Base-by-base conservation (phyloP, 1,139 yeast species). In the Pichia sp. region DNA sequence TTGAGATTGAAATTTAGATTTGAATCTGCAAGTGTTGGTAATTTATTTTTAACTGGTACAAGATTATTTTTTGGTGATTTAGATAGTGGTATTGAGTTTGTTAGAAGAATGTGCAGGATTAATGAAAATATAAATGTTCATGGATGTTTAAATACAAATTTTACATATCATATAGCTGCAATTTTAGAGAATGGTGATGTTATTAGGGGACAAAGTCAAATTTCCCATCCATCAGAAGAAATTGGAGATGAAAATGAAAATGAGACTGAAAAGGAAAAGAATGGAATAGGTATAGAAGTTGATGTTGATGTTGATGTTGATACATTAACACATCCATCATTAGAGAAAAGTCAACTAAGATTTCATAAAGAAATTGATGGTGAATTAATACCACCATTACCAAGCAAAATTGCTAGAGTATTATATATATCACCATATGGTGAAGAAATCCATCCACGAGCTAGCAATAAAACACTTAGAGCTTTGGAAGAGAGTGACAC, bases 151-250 rank as follows among this genome's bases (percentile, higher is more conserved):
- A 87, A 84, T 58, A 85, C 96, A 20, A 86, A 82, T 56, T 86
- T 84, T 64, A 81, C 90, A 23, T 87, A 87, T 54, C 95, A 89
- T 58, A 89, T 90, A 23, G 81, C 94, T 47, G 97, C 96, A 0
- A 56, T 76, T 33, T 67, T 90, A 35, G 68, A 70, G 34, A 77
- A 87, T 62, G 96, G 94, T 1, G 68, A 76, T 7, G 69, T 84
- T 3, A 83, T 90, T 33, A 84, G 94, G 0, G 97, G 97, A n/a
- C 97, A 90, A 62, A 83, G 94, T 4, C 96, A 89, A 58, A 90
- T 90, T 8, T 87, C 96, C 0, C 97, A 90, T 63, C 97, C 97
- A n/a, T n/a, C n/a, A n/a, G n/a, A n/a, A n/a, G n/a, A n/a, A n/a
- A n/a, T n/a, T n/a, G n/a, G 23, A 5, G 36, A 6, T 6, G 25